Base-by-base conservation (phyloP, 2,329 filamentous ascomycete species). In the Aspergillus hortae region DNA sequence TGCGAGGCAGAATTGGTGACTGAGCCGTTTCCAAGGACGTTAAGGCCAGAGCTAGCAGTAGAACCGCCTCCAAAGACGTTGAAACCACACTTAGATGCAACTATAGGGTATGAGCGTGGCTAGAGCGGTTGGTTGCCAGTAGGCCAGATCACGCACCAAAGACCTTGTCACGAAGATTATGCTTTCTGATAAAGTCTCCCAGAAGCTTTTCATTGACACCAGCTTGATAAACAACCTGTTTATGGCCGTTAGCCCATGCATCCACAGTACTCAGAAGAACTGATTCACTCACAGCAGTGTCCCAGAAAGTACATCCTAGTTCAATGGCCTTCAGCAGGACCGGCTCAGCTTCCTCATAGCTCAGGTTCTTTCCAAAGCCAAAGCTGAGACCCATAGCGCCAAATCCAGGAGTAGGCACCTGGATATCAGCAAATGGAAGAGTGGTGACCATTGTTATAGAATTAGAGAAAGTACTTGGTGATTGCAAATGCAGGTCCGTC, bases 141-240 rank as follows among this genome's bases (percentile, higher is more conserved):
- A 42, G 15, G 9, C 2, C 0, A 4, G 12, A 38, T 19, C 4
- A 64, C 73, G 48, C 53, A 77, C 75, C 61, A 55, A 79, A 79
- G n/a, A 79, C 36, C 55, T 79, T 78, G 49, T 79, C 76, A 1
- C 77, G 74, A 9, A 76, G 66, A 45, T 79, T 76, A 61, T 80
- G 76, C 57, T 79, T 80, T 21, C 72, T 61, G 54, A 80, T 78
- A 53, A 79, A 80, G 30, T 78, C 75, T 3, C 77, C 77, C 0
- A 80, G 62, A 0, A 80, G 68, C 61, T 76, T 78, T 49, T 80
- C 77, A 45, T 80, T 79, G 11, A 77, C 69, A 33, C 77, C 77
- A 1, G 71, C 69, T 59, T 67, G 60, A 52, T 79, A 80, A 4
- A 73, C 68, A 19, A 79, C 75, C 74, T 77, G 14, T 30, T 10